phyloP scores from a whole-genome alignment of 257 asterid genomes.

The Echium plantagineum region DNA sequence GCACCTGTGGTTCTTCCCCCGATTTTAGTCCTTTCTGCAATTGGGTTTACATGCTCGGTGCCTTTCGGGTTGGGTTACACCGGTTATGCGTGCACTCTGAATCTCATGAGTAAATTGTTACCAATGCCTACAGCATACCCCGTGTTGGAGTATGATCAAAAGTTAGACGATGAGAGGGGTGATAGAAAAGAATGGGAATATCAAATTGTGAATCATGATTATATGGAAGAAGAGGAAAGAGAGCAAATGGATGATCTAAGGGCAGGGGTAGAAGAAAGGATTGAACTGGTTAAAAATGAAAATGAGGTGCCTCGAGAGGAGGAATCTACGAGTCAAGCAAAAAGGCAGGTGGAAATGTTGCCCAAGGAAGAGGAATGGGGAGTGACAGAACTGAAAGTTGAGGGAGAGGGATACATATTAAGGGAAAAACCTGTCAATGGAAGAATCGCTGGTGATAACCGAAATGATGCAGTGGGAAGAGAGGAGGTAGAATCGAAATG shows the following conservation, averaged over 20 bases:
- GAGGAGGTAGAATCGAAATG: not conserved
- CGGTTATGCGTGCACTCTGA: constrained; percentile 54
- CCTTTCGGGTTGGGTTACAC: constrained; percentile 53
- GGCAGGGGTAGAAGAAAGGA: constrained; percentile 19
- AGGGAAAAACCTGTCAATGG: constrained; percentile 7
- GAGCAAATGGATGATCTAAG: constrained; percentile 7
- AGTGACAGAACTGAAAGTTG: not conserved
- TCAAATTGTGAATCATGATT: not conserved
- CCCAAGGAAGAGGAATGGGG: constrained; percentile 2
- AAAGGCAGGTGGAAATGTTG: not conserved
- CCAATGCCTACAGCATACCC: constrained; percentile 18
- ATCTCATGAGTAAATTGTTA: constrained; percentile 53
- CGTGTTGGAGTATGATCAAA: constrained; percentile 13
- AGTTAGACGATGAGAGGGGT: constrained; percentile 2
- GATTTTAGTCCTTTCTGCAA: constrained; percentile 36
- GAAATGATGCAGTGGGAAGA: not conserved
- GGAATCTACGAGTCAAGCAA: not conserved
- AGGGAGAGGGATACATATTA: not conserved
- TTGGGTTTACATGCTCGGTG: constrained; percentile 45
- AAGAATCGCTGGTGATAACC: not conserved
- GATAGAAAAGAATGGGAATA: not conserved
- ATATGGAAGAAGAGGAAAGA: constrained; percentile 10
- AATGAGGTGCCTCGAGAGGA: constrained; percentile 2
- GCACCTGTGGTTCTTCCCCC: constrained; percentile 69
- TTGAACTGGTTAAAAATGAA: constrained; percentile 13